Base-by-base conservation (phyloP, 1,139 yeast species). In the Protomyces arabidopsidicola region DNA sequence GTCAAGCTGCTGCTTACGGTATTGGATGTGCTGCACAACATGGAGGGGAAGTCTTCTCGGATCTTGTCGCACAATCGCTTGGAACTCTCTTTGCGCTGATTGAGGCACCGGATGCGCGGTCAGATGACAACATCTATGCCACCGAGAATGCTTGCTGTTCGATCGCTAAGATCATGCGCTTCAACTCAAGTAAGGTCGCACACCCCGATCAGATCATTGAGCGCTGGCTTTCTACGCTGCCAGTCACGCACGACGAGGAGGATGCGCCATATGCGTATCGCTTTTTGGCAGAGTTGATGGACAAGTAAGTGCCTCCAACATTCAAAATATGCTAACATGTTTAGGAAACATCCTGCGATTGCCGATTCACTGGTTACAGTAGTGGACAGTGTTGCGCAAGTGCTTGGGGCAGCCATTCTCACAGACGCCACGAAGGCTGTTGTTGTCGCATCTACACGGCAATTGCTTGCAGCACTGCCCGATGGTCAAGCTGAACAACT, bases 261-360 rank as follows among this genome's bases (percentile, higher is more conserved):
- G 96, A 95, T 8, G 97, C 98, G 1, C 85, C 90, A n/a, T 89
- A 81, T 75, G 86, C 90, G 31, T 93, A 90, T 76, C 79, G 82
- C 69, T 91, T 90, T 74, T 79, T 93, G 71, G 78, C 86, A 35
- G 88, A 87, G 68, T 79, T 93, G 71, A 86, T 91, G 58, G 86
- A 86, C 56, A 82, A 81, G 67, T 58, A 38, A 31, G 52, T 10
- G 5, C 12, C 2, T 27, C 39, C 50, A 22, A 6, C 24, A 14
- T 18, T 5, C n/a, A 45, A 14, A 14, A 34, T 18, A 16, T 16
- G 27, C 81, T 83, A 39, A 34, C 12, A 22, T 10, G 31, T 8
- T 5, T 58, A 58, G 62, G 16, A 56, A 64, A 65, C 95, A 90
- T 69, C 83, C 87, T 2, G 78, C 85, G 3, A 82, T 90, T 52